Evolutionary conservation across 208 protist species (phyloP).

Genomic region (Leishmania braziliensis): DNA sequence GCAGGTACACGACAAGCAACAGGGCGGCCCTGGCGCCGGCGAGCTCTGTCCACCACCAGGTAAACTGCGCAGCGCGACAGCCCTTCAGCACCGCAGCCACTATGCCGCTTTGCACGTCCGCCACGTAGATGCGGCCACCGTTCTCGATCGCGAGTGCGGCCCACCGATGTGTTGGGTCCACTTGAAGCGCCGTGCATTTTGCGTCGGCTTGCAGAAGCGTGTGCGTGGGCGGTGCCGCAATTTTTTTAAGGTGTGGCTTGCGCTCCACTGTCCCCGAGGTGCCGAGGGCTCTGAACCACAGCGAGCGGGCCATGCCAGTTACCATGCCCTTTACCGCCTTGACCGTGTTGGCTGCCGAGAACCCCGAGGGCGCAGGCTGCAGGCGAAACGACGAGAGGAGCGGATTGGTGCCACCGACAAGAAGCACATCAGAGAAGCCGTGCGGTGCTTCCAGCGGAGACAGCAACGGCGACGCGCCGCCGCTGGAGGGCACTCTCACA

Average conservation of each 20-base stretch:
- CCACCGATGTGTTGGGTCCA: conserved; percentile 77
- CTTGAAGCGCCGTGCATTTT: conserved; percentile 44
- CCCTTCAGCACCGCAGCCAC: conserved; percentile 70
- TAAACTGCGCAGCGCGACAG: conserved; percentile 69
- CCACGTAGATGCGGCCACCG: conserved; percentile 72
- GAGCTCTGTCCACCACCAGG: conserved; percentile 54
- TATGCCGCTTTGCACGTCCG: conserved; percentile 49
- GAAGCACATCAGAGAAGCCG: conserved; percentile 30
- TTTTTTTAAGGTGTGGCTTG: conserved; percentile 36
- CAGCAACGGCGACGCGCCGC: conserved; percentile 10
- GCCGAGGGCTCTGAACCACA: conserved; percentile 42
- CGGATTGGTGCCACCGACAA: conserved; percentile 61
- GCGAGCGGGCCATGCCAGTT: conserved; percentile 39
- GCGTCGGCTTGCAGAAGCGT: conserved; percentile 62
- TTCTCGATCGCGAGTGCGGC: conserved; percentile 57
- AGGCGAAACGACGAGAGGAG: conserved; percentile 60
- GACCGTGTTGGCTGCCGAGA: conserved; percentile 51
- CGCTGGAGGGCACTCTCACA: conserved; percentile 2
- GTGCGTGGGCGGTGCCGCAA: conserved; percentile 22
- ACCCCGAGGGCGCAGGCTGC: conserved; percentile 33
- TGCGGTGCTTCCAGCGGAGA: conserved; percentile 7
- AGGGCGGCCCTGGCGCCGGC: conserved; percentile 37
- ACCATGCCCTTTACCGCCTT: conserved; percentile 56
- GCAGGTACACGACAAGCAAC: conserved; percentile 69
- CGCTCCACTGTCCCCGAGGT: conserved; percentile 8